Base-by-base conservation (phyloP, 768 basidiomycete genomes). In the Trametes coccinea region DNA sequence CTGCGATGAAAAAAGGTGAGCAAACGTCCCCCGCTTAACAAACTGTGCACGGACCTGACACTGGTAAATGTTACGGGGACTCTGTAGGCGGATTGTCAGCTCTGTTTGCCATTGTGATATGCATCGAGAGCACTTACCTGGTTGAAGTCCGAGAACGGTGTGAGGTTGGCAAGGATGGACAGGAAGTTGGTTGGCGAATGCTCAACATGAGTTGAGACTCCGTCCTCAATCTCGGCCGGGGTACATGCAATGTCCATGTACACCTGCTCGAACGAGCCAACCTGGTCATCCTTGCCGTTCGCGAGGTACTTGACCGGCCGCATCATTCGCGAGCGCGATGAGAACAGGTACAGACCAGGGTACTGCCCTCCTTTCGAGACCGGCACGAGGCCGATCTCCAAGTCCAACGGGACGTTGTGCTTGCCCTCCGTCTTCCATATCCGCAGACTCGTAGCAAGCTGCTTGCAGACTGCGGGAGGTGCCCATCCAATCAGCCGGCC, bases 101-200 rank as follows among this genome's bases (percentile, higher is more conserved):
- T 45, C 5, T 29, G 31, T 27, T 53, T 66, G 54, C 65, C 73
- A 16, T 4, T 30, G 29, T 17, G 17, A 33, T 27, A 14, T 7
- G 14, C n/a, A 16, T 1, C 5, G 14, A n/a, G 5, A 34, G 14
- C 2, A 27, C 40, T 69, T 63, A 93, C 91, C 79, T 98, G 97
- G 74, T 99, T 99, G 78, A 98, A 99, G 75, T 99, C 96, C 45
- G 95, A 98, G 80, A 99, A 99, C 0, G 97, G 97, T 0, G 96
- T 99, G 66, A 99, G 80, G 73, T 98, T 98, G 47, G 97, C 97
- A 64, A 99, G 82, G 68, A 99, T 96, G 2, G 93, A 96, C 56
- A 99, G 77, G 74, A 99, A 95, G 73, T 93, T 95, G 7, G 97
- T 98, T 4, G 97, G 93, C 43, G 91, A 82, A 69, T 93, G 89